These are phyloP conservation scores for Malbranchea zuffiana DNA, from an alignment of 2,329 filamentous ascomycete genomes.

Conservation along the genomic window DNA sequence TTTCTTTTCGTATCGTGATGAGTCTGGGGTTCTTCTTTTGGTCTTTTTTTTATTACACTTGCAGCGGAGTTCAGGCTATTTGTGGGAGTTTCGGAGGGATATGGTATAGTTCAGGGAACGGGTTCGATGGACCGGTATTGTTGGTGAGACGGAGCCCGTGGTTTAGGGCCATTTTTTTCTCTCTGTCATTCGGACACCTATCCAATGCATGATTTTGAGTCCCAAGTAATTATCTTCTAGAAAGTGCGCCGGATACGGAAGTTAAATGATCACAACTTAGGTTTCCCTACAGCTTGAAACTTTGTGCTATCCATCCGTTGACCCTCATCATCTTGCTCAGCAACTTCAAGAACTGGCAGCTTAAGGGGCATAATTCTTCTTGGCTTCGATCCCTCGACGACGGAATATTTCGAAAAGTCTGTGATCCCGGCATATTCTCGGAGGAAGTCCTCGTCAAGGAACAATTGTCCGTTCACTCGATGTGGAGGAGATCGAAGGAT, in stretches of 20 bases:
- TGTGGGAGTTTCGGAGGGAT: not conserved
- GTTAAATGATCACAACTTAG: too few species aligned
- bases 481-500: constrained; percentile 52
- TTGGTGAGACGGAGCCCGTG: too few species aligned
- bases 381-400: constrained; percentile 54
- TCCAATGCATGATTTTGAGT: too few species aligned
- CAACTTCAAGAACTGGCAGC: constrained; percentile 60
- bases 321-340: constrained; percentile 72
- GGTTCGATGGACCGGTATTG: too few species aligned
- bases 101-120: too few species aligned
- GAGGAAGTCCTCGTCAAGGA: constrained; percentile 74
- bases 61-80: constrained; percentile 8
- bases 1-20: not conserved
- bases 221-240: too few species aligned
- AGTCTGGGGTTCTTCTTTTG: constrained; percentile 5
- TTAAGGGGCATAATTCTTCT: constrained; percentile 65
- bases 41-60: constrained; percentile 10
- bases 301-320: constrained; percentile 55
- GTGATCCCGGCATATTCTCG: constrained; percentile 50
- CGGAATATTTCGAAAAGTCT: constrained; percentile 62
- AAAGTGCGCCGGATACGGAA: too few species aligned
- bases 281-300: too few species aligned
- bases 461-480: constrained; percentile 58
- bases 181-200: too few species aligned
- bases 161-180: too few species aligned